Base-by-base conservation (phyloP, 1,139 yeast species). In the Hyphopichia pseudoburtonii region DNA sequence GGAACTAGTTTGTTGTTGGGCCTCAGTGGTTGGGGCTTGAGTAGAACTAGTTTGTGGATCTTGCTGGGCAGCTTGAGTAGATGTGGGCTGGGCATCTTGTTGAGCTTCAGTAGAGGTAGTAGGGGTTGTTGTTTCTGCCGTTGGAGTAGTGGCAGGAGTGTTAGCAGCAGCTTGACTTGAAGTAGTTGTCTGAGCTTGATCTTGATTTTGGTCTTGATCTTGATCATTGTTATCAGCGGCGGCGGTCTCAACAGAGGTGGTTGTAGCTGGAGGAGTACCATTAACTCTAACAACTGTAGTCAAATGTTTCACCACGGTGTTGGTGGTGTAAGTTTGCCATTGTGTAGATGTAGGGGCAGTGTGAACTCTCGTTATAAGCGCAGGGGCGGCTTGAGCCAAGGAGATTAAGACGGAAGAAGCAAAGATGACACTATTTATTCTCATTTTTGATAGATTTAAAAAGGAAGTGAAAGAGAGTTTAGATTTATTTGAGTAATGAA, bases 271-370 rank as follows among this genome's bases (percentile, higher is more conserved):
- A 14, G 50, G 47, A 21, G 41, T 29, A 30, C 44, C 41, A 27
- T 37, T 19, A 5, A 41, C 34, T n/a, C 44, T 38, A 16, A 37
- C 34, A 17, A 44, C 22, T 10, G 32, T 30, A 15, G 51, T 34
- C 25, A 37, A 33, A 24, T 45, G 32, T 15, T 31, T 40, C 2
- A 46, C 42, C 7, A 51, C 48, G 9, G 60, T 49, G 31, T 47
- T 48, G 3, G 57, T 46, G 10, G 58, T 50, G 34, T 28, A 28
- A 4, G 52, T 56, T 36, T 45, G 46, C 47, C 57, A 54, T n/a
- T 51, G 47, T 17, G 69, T 63, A 12, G 58, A 60, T 9, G 67
- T 52, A 3, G 59, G 52, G 9, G 70, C 69, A 19, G 67, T 60
- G 34, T 57, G 63, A 8, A 43, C 42, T 31, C 59, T 45, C 19